Conservation (phyloP, 805 yeast genomes). For the Cyberlindnera maclurae region DNA sequence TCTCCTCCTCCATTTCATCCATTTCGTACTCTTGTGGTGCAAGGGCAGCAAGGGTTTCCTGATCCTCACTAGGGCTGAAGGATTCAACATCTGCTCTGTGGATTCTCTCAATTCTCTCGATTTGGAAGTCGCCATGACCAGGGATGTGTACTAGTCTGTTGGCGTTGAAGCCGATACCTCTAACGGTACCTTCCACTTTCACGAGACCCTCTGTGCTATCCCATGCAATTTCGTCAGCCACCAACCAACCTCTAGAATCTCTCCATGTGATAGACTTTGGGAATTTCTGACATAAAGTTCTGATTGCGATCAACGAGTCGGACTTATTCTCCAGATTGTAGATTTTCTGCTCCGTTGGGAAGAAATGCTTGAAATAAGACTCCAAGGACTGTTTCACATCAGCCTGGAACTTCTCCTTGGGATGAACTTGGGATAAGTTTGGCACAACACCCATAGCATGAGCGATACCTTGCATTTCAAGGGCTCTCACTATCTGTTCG, state of each 20-base stretch:
- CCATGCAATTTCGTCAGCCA: constrained; percentile 60
- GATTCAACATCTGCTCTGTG: constrained; percentile 23
- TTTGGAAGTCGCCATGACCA: constrained; percentile 82
- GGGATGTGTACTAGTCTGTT: constrained; percentile 81
- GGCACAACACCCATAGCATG: constrained; percentile 74
- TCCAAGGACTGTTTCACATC: constrained; percentile 60
- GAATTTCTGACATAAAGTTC: constrained; percentile 75
- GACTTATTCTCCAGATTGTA: constrained; percentile 59
- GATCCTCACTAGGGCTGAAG: constrained; percentile 32
- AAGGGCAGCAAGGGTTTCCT: constrained; percentile 54
- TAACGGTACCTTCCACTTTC: constrained; percentile 71
- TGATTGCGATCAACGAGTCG: constrained; percentile 66
- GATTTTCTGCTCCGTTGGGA: constrained; percentile 74
- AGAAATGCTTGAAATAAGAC: constrained; percentile 65
- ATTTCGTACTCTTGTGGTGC: constrained; percentile 48
- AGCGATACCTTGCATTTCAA: constrained; percentile 88
- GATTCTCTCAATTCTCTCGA: constrained; percentile 56
- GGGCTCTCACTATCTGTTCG: constrained; percentile 82
- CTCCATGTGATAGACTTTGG: constrained; percentile 90
- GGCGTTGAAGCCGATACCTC: constrained; percentile 80
- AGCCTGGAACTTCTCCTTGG: constrained; percentile 68
- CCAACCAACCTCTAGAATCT: constrained; percentile 81
- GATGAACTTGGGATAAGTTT: constrained; percentile 58
- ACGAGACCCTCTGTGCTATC: constrained; percentile 32
- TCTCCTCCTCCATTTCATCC: constrained; percentile 32